Conservation (phyloP, 345 rosid species). For the Lepidium sativum region DNA sequence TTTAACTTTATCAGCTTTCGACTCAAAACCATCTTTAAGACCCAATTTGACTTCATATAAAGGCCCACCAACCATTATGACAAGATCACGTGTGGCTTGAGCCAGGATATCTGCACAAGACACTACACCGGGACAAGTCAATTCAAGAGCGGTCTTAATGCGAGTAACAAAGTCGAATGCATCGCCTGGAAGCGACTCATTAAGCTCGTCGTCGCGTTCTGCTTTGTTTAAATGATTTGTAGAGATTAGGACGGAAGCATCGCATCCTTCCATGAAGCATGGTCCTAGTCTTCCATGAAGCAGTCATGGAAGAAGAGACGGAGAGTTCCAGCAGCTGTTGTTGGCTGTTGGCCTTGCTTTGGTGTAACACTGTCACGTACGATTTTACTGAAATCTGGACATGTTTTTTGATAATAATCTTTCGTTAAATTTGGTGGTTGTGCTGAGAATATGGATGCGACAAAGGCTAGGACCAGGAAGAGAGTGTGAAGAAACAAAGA, state of each 20-base stretch:
- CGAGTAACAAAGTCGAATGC: constrained; percentile 37
- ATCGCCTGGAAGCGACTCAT: constrained; percentile 42
- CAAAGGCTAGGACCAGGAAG: not conserved
- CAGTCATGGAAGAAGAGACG: constrained; percentile 57
- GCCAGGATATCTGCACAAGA: constrained; percentile 56
- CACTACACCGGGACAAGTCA: constrained; percentile 43
- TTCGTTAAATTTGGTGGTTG: not conserved
- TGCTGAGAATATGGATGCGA: constrained; percentile 5
- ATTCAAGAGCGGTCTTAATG: constrained; percentile 43
- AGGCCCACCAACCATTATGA: constrained; percentile 55
- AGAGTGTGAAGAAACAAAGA: not conserved
- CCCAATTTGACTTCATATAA: constrained; percentile 33
- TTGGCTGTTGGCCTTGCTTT: constrained; percentile 29
- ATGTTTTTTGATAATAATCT: constrained; percentile 39
- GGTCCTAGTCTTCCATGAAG: too few relatives aligned
- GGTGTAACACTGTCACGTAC: constrained; percentile 30
- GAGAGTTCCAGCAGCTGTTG: constrained; percentile 46
- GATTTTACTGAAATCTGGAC: constrained; percentile 40
- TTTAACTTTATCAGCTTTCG: constrained; percentile 24
- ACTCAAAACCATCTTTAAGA: constrained; percentile 45
- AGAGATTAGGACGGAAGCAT: constrained; percentile 42
- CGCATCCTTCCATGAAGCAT: constrained; percentile 62
- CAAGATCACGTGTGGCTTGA: constrained; percentile 44
- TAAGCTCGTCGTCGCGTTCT: constrained; percentile 41
- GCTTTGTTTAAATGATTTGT: constrained; percentile 40